phyloP scores from a whole-genome alignment of 371 early-diverging fungal genomes.

The Capniomyces stellatus region DNA sequence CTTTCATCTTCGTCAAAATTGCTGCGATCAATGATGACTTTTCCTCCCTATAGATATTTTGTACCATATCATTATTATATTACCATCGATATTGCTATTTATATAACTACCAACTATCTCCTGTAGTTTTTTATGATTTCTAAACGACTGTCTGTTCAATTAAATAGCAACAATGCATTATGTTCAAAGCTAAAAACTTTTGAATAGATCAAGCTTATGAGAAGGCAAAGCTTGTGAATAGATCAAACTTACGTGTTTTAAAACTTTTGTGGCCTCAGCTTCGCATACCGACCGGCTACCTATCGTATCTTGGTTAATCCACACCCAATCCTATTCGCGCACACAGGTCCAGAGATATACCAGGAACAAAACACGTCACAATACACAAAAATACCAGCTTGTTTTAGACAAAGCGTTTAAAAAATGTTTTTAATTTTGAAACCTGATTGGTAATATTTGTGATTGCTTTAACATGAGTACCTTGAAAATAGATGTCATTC shows the following conservation, averaged over 20 bases:
- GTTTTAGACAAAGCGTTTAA: too few relatives aligned
- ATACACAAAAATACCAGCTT: background rate
- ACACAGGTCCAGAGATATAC: background rate
- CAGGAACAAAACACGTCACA: background rate
- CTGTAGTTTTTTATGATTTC: too few relatives aligned
- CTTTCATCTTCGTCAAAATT: constrained; percentile 58
- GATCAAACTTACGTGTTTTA: constrained; percentile 5
- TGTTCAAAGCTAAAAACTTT: too few relatives aligned
- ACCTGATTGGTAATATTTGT: too few relatives aligned
- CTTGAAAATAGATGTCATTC: constrained; percentile 13
- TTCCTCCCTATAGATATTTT: constrained; percentile 30
- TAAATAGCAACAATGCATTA: too few relatives aligned
- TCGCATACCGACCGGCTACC: constrained; percentile 46
- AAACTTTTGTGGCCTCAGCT: constrained; percentile 23
- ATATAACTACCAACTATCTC: too few relatives aligned
- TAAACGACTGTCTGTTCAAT: too few relatives aligned
- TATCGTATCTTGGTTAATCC: constrained; percentile 52
- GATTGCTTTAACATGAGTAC: too few relatives aligned
- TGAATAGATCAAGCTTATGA: too few relatives aligned
- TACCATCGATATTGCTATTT: too few relatives aligned
- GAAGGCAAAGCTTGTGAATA: background rate
- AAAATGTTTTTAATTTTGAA: too few relatives aligned
- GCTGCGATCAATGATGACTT: constrained; percentile 54
- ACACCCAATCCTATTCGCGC: constrained; percentile 24
- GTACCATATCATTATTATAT: too few relatives aligned